Evolutionary conservation across 352 stramenopile species (phyloP), one percentile per base, ranked within the genome.

Genomic region (Phytophthora pisi): DNA sequence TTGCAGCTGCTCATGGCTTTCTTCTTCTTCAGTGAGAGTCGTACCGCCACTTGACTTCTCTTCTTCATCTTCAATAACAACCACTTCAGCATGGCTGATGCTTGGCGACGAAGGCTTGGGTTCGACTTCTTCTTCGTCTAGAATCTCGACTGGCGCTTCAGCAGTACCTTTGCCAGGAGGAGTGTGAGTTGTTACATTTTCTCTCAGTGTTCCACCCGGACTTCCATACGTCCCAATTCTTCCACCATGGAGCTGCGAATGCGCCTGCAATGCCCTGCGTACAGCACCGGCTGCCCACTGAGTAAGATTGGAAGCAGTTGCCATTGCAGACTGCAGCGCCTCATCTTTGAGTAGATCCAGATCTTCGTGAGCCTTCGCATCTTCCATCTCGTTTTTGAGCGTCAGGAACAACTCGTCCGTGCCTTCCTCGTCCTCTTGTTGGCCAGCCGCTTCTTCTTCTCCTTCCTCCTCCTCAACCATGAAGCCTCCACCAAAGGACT

Each of bases 241-340:
- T 45, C 55, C 57, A 45, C 70, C 72, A 61, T 84, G 69, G n/a
- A 81, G 76, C 40, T 74, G 64, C 26, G 78, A 82, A 60, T 96
- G 87, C 30, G 90, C 70, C 64, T 85, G 78, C 34, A 93, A 61
- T 45, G 88, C 88, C 53, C 85, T 77, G 50, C 86, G 75, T 0
- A 96, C 86, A 40, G 88, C 88, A 50, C 88, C 88, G 47, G 86
- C 88, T 50, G 88, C 86, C 88, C 88, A 96, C 84, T 96, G 88
- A 76, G 88, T 96, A 15, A 96, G 74, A 55, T 96, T 96, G 0
- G 88, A 92, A n/a, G 88, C 88, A 11, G 88, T 96, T 4, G 65
- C 71, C 57, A 96, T 89, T 2, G 84, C 88, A 60, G 88, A 93
- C 20, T 91, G 75, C 26, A 96, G 59, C 15, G 88, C 88, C 56